Evolutionary conservation across 1,139 yeast genomes (phyloP).

Genomic region (Hansenula lynferdii): DNA sequence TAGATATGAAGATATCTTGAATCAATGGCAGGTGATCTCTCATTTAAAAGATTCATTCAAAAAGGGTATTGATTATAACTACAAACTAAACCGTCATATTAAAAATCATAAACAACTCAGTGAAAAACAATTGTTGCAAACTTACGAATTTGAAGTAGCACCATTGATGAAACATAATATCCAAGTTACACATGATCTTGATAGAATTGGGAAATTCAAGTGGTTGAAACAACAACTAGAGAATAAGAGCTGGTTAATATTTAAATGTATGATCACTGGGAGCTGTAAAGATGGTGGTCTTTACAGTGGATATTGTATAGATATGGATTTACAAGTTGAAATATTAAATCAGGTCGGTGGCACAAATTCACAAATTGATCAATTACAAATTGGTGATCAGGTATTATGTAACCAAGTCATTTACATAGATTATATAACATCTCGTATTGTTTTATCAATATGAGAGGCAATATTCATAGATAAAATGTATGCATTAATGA

Average conservation of each 20-base stretch:
- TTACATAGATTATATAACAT: conserved; percentile 25
- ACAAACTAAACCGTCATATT: conserved; percentile 12
- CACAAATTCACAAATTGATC: too few species aligned
- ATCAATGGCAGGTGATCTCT: conserved; percentile 28
- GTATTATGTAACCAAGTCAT: conserved; percentile 37
- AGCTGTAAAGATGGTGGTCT: conserved; percentile 12
- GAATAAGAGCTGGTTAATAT: conserved; percentile 9
- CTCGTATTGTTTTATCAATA: background rate
- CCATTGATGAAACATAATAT: conserved; percentile 2
- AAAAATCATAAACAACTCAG: conserved; percentile 6
- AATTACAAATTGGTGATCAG: conserved; percentile 39
- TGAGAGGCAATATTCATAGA: too few species aligned
- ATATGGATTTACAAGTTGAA: conserved; percentile 43
- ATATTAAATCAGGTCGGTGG: conserved; percentile 21
- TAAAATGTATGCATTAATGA: too few species aligned
- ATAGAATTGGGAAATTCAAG: conserved; percentile 8
- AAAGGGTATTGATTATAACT: conserved; percentile 13
- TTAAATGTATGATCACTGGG: conserved; percentile 19
- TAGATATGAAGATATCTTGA: conserved; percentile 27
- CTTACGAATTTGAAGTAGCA: conserved; percentile 6
- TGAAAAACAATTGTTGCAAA: conserved; percentile 6
- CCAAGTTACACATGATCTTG: background rate
- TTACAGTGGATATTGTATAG: conserved; percentile 36
- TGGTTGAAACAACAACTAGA: conserved; percentile 5
- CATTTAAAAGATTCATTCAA: conserved; percentile 17